These are phyloP conservation scores for Pholiota microspora DNA, from an alignment of 768 basidiomycete species.

Conservation along the genomic window DNA sequence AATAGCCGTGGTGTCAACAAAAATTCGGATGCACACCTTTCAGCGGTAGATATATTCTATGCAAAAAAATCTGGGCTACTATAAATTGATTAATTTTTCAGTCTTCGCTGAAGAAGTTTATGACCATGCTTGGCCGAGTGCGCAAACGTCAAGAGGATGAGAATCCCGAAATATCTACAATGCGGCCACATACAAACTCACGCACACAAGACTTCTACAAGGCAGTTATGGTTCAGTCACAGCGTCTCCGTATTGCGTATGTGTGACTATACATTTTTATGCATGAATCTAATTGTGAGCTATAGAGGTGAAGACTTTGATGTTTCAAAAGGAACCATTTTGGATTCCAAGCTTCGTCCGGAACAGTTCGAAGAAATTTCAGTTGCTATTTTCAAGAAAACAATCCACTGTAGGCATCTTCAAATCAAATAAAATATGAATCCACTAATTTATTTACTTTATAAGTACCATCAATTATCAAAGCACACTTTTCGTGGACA, in stretches of 20 bases:
- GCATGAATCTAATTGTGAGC: background rate
- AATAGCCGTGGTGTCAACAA: background rate
- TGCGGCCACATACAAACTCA: constrained; percentile 5
- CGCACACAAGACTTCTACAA: constrained; percentile 10
- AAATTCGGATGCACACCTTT: background rate
- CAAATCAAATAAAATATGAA: background rate
- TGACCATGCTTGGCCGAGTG: constrained; percentile 13
- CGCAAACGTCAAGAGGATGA: constrained; percentile 12
- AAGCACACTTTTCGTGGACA: constrained; percentile 12
- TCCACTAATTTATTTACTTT: background rate
- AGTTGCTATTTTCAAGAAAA: constrained; percentile 8
- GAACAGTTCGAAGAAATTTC: constrained; percentile 12
- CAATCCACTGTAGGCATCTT: constrained; percentile 2
- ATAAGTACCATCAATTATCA: constrained; percentile 13
- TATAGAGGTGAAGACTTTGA: constrained; percentile 10
- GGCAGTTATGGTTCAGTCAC: constrained; percentile 12
- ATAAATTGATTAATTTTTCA: background rate
- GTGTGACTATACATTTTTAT: no score
- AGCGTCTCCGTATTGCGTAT: constrained; percentile 9
- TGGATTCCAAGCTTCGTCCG: constrained; percentile 10
- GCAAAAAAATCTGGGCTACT: background rate
- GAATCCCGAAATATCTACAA: constrained; percentile 1
- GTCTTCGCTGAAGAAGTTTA: constrained; percentile 13
- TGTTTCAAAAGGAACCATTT: constrained; percentile 10
- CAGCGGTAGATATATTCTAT: background rate